phyloP scores from a whole-genome alignment of 495 filamentous ascomycete genomes.

The Schizothecium vesticola region DNA sequence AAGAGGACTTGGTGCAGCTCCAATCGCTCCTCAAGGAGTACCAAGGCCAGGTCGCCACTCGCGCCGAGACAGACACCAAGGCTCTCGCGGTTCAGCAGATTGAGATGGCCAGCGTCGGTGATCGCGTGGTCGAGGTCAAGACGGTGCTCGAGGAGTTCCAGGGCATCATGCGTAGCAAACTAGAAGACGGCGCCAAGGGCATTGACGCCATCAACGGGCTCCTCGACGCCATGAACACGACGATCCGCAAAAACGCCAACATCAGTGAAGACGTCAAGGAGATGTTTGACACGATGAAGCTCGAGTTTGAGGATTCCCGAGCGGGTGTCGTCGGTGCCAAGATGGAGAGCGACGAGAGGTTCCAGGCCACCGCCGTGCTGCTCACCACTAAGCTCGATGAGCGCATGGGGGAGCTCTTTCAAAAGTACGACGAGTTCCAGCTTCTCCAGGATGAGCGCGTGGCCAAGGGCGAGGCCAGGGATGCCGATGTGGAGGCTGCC shows the following conservation, averaged over 20 bases:
- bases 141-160: slow-evolving; percentile 47
- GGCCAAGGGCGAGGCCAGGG: slow-evolving; percentile 59
- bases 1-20: slow-evolving; percentile 49
- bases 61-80: slow-evolving; percentile 69
- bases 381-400: slow-evolving; percentile 73
- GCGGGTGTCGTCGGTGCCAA: slow-evolving; percentile 62
- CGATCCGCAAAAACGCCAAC: slow-evolving; percentile 50
- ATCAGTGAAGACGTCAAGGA: slow-evolving; percentile 65
- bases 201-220: slow-evolving; percentile 51
- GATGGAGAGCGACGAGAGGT: slow-evolving; percentile 69
- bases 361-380: slow-evolving; percentile 63
- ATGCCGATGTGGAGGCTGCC: slow-evolving; percentile 61
- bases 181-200: slow-evolving; percentile 47
- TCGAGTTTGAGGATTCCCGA: slow-evolving; percentile 74
- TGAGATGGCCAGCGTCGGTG: slow-evolving; percentile 46
- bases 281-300: slow-evolving; percentile 69
- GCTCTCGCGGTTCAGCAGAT: slow-evolving; percentile 68
- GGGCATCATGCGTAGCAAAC: slow-evolving; percentile 39
- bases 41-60: slow-evolving; percentile 60
- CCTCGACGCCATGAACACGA: slow-evolving; percentile 57
- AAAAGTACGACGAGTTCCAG: slow-evolving; percentile 79
- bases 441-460: slow-evolving; percentile 62
- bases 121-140: slow-evolving; percentile 49
- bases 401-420: slow-evolving; percentile 67
- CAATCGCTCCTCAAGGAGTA: slow-evolving; percentile 62